Conservation (phyloP, 495 filamentous ascomycete genomes). For the Wilcoxina mikolae region DNA sequence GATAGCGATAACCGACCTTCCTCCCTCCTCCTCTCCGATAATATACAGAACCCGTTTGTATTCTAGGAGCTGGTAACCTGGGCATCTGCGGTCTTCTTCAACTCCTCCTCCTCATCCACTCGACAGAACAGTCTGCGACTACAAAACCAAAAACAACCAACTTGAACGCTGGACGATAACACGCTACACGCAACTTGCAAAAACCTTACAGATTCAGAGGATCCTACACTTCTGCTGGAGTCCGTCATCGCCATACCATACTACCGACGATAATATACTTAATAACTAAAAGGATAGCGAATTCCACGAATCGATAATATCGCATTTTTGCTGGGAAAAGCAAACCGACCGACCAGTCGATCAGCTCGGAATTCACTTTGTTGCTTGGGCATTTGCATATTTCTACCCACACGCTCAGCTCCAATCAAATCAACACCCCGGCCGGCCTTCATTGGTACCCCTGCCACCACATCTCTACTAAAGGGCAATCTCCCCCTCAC, state of each 20-base stretch:
- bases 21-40: conserved; percentile 4
- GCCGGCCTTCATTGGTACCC: neutral
- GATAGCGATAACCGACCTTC: neutral
- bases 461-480: neutral
- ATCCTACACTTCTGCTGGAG: neutral
- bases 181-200: too few species aligned
- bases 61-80: conserved; percentile 1
- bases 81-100: conserved; percentile 3
- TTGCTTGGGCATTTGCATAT: conserved; percentile 1
- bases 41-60: conserved; percentile 2
- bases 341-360: too few species aligned
- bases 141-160: neutral
- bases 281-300: too few species aligned
- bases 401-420: neutral
- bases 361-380: too few species aligned
- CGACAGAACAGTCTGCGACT: conserved; percentile 3
- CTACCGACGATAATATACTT: neutral
- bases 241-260: neutral
- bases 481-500: too few species aligned
- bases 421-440: neutral
- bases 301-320: too few species aligned
- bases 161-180: neutral
- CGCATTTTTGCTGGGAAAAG: too few species aligned
- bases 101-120: neutral
- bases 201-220: too few species aligned